phyloP scores from a whole-genome alignment of 108 stramenopile genomes.

The Conticribra guillardii region DNA sequence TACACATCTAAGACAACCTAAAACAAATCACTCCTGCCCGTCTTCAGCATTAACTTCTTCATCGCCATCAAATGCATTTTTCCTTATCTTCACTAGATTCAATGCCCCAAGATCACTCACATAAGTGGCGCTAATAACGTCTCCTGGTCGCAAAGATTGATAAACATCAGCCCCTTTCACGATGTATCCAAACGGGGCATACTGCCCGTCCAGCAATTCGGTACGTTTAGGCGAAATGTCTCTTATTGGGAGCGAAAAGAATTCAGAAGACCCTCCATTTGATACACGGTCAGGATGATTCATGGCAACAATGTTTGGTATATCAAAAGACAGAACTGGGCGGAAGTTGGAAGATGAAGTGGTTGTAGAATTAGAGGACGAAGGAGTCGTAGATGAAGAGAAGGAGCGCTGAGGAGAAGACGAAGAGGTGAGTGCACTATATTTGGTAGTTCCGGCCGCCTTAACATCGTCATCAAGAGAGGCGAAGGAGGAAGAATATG shows the following conservation, averaged over 20 bases:
- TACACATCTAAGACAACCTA: no score
- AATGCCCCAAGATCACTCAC: slow-evolving; percentile 76
- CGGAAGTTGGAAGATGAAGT: slow-evolving; percentile 38
- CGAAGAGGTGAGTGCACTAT: slow-evolving; percentile 44
- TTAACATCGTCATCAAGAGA: slow-evolving; percentile 45
- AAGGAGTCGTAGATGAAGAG: slow-evolving; percentile 42
- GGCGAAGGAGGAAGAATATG: slow-evolving; percentile 55
- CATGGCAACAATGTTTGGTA: slow-evolving; percentile 76
- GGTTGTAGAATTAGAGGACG: slow-evolving; percentile 42
- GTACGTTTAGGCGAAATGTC: slow-evolving; percentile 53
- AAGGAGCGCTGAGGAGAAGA: slow-evolving; percentile 53
- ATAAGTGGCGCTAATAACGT: slow-evolving; percentile 76
- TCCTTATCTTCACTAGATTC: slow-evolving; percentile 78
- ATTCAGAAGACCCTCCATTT: slow-evolving; percentile 84
- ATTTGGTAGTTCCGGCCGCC: slow-evolving; percentile 40
- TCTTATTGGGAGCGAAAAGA: slow-evolving; percentile 65
- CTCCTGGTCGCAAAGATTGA: slow-evolving; percentile 66
- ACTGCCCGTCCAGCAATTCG: slow-evolving; percentile 69
- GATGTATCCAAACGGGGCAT: slow-evolving; percentile 88
- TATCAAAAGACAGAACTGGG: slow-evolving; percentile 78
- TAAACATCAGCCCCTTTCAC: slow-evolving; percentile 71
- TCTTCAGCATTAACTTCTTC: slow-evolving; percentile 27
- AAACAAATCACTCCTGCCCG: not conserved
- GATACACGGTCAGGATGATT: slow-evolving; percentile 79
- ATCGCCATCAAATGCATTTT: slow-evolving; percentile 51